Percentiles rank a stretch among this genome's conserved stretches.
These are phyloP conservation scores for Cryptococcus depauperatus DNA, from an alignment of 1,284 basidiomycete genomes.

Conservation along the genomic window DNA sequence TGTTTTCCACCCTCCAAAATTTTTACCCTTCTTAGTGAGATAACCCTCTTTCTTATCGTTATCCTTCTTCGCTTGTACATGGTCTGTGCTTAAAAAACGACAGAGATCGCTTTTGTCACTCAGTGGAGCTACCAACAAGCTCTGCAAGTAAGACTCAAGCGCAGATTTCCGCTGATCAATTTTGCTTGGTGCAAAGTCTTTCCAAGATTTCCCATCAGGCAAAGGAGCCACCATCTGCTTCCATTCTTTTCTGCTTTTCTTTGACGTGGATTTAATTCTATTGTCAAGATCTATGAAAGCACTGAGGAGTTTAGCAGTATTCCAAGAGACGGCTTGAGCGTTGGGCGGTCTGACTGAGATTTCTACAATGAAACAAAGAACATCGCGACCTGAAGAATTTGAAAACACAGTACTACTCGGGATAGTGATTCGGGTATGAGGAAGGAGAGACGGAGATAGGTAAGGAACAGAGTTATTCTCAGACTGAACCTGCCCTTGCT, in stretches of 20 bases:
- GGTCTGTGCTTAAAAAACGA: slow-evolving; percentile 83
- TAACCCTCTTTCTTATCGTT: slow-evolving; percentile 94
- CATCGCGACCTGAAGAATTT: slow-evolving; percentile 40
- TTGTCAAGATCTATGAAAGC: slow-evolving; percentile 78
- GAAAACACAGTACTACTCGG: slow-evolving; percentile 40
- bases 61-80: slow-evolving; percentile 73
- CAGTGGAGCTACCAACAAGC: slow-evolving; percentile 70
- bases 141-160: slow-evolving; percentile 79
- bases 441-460: slow-evolving; percentile 32
- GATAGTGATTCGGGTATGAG: slow-evolving; percentile 38
- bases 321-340: slow-evolving; percentile 59
- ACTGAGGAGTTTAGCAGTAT: slow-evolving; percentile 85
- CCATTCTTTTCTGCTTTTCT: slow-evolving; percentile 55
- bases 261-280: slow-evolving; percentile 53
- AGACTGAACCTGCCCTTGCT: not conserved
- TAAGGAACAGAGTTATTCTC: not conserved
- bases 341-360: slow-evolving; percentile 38
- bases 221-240: slow-evolving; percentile 67
- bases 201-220: slow-evolving; percentile 89
- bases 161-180: slow-evolving; percentile 88
- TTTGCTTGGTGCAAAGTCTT: slow-evolving; percentile 91
- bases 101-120: slow-evolving; percentile 85
- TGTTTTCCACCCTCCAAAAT: slow-evolving; percentile 92
- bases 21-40: slow-evolving; percentile 91
- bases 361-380: slow-evolving; percentile 41